Evolutionary conservation across 2,329 filamentous ascomycete genomes (phyloP).

Genomic region (Neonectria hederae): DNA sequence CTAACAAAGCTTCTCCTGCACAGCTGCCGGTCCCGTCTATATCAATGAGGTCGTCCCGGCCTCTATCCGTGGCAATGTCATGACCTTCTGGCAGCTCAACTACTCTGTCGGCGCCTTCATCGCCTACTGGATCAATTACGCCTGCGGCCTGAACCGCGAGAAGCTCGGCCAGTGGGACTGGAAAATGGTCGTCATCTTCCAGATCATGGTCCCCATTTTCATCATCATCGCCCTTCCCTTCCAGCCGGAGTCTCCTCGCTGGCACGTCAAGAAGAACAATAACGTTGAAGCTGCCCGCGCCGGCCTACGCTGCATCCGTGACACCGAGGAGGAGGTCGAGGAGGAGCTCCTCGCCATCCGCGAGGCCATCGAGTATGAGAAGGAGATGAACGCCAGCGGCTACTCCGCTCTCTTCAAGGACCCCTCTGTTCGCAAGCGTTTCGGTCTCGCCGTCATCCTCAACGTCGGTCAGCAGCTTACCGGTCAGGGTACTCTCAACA

Average conservation of each 20-base stretch:
- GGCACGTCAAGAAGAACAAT: slow-evolving; percentile 70
- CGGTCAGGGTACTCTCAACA: slow-evolving; percentile 77
- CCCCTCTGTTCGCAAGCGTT: slow-evolving; percentile 71
- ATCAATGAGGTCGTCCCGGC: slow-evolving; percentile 74
- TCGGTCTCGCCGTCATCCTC: slow-evolving; percentile 71
- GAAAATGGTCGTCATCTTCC: slow-evolving; percentile 78
- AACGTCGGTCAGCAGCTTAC: slow-evolving; percentile 78
- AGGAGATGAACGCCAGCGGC: slow-evolving; percentile 70
- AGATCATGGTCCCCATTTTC: slow-evolving; percentile 71
- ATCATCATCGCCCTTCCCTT: slow-evolving; percentile 71
- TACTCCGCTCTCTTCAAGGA: slow-evolving; percentile 77
- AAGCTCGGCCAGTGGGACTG: slow-evolving; percentile 76
- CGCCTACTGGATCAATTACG: slow-evolving; percentile 67
- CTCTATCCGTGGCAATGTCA: slow-evolving; percentile 71
- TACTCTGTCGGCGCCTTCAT: slow-evolving; percentile 69
- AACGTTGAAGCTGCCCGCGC: slow-evolving; percentile 68
- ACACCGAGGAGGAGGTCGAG: slow-evolving; percentile 72
- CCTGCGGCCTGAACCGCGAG: slow-evolving; percentile 63
- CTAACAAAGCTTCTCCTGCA: slow-evolving; percentile 12
- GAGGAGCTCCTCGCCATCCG: slow-evolving; percentile 72
- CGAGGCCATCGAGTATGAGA: slow-evolving; percentile 76
- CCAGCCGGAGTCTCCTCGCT: slow-evolving; percentile 74
- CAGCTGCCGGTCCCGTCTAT: slow-evolving; percentile 74
- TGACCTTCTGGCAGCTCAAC: slow-evolving; percentile 75
- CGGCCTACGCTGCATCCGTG: slow-evolving; percentile 68